Percentiles rank a stretch among this genome's conserved stretches.
Evolutionary conservation across 345 rosid genomes (phyloP).

Genomic region (Camelina laxa): DNA sequence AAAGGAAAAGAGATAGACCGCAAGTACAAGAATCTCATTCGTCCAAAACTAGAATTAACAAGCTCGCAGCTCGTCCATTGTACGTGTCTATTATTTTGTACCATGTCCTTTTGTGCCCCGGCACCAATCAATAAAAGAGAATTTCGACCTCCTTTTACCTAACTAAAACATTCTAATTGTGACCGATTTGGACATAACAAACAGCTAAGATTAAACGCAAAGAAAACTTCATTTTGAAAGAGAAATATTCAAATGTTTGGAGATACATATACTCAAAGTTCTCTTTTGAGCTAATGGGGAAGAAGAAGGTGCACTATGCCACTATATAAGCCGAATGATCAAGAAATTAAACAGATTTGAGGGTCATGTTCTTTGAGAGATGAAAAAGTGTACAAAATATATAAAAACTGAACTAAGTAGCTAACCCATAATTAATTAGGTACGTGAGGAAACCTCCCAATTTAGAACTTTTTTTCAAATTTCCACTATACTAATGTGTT

Average conservation of each 20-base stretch:
- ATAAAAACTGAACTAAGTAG: background rate
- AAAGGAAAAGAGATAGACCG: too few relatives aligned
- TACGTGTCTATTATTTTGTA: too few relatives aligned
- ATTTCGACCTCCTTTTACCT: too few relatives aligned
- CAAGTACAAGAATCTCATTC: too few relatives aligned
- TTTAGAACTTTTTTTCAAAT: background rate
- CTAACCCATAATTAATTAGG: background rate
- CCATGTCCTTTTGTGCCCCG: too few relatives aligned
- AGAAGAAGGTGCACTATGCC: conserved; percentile 1
- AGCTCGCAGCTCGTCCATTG: too few relatives aligned
- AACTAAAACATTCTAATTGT: too few relatives aligned
- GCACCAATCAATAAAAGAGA: too few relatives aligned
- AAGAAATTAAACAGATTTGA: background rate
- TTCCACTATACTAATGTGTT: too few relatives aligned
- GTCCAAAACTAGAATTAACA: too few relatives aligned
- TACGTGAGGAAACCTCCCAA: background rate
- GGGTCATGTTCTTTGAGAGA: conserved; percentile 2
- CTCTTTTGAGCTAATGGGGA: background rate
- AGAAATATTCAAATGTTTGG: background rate
- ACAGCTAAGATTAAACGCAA: conserved; percentile 10
- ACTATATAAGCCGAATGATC: background rate
- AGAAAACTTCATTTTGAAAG: background rate
- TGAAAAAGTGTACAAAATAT: background rate
- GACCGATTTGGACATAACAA: too few relatives aligned
- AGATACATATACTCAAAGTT: background rate